Base-by-base conservation (phyloP, 345 rosid genomes). In the Melastoma malabathricum region DNA sequence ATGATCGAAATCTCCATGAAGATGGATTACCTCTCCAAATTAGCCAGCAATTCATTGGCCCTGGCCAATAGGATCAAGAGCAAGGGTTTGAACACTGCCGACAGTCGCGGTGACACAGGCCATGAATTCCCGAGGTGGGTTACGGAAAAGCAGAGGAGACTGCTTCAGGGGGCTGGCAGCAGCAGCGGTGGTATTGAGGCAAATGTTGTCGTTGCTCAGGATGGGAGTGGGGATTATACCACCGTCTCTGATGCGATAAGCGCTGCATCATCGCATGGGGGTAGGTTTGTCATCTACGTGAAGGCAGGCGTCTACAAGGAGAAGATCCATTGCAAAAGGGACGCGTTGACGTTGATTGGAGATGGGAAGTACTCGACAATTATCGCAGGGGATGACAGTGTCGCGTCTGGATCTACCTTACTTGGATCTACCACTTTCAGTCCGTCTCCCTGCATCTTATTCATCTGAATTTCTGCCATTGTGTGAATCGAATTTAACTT, bases 221-320 rank as follows among this genome's bases (percentile, higher is more conserved):
- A 89, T 47, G 95, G 93, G n/a, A 62, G 87, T 0, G 95, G 97
- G 3, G 68, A 85, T 61, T 89, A 77, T 52, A 20, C 7, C 14
- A 83, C 87, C 0, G 64, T 89, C 10, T 64, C 75, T 22, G 95
- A 71, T 39, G 97, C 97, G 7, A 74, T 88, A 3, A 47, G 47
- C 0, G 83, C 89, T 15, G 83, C 97, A 10, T 55, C 72, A 2
- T n/a, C n/a, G n/a, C n/a, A n/a, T n/a, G 81, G 80, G n/a, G 68
- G 69, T 12, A 72, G 89, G 54, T 78, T 78, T 54, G 80, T 88
- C 55, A 80, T 88, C 43, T 78, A 82, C 44, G 94, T 88, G 65
- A 88, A 84, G 73, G 64, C 81, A 17, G 97, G 97, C 8, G 63
- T 78, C 25, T 88, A 88, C 58, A 73, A 70, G 7, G 97, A 88